Base-by-base conservation (phyloP, 192 early-diverging fungal species). In the Radiomyces spectabilis region DNA sequence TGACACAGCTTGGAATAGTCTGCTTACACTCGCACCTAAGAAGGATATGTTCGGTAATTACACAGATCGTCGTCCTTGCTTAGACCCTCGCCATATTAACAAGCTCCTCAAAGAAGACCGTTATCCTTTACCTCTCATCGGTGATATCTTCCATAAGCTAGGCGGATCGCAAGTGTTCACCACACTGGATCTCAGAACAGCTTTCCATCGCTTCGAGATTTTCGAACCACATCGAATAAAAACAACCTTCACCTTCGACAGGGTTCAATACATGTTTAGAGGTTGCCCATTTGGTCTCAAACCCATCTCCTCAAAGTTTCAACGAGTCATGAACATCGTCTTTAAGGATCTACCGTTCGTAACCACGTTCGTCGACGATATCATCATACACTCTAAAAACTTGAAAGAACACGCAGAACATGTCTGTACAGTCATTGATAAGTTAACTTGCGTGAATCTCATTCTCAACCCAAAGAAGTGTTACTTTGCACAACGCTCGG, bases 401-500 rank as follows among this genome's bases (percentile, higher is more conserved):
- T 10, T 40, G 2, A 38, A 7, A 13, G 47, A 30, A 32, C 57
- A 40, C 53, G 41, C 31, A 9, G 8, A 10, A 24, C 21, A 32
- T 16, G 9, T 46, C 15, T 35, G 19, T 34, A 2, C 39, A 26
- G 18, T 52, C 16, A 35, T 52, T 24, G 9, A 29, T 26, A 27
- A 18, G 10, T 52, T 52, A 29, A 52, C 34, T 3, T 13, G 16
- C 4, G 35, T 24, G 13, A 51, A 51, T 51, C 18, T 51, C 6
- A 39, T 68, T 27, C 41, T 68, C 27, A 61, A 69, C 37, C 18
- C 27, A 7, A 37, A 55, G 6, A 69, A 69, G 30, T 59, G 53
- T 33, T 46, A 64, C 16, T 63, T 63, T 22, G 62, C 51, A 19
- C 24, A 42, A 12, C 51, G 44, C 8, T 32, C 47, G 31, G 26